These are phyloP conservation scores for Lentinula detonsa DNA, from an alignment of 768 basidiomycete species.

Conservation along the genomic window DNA sequence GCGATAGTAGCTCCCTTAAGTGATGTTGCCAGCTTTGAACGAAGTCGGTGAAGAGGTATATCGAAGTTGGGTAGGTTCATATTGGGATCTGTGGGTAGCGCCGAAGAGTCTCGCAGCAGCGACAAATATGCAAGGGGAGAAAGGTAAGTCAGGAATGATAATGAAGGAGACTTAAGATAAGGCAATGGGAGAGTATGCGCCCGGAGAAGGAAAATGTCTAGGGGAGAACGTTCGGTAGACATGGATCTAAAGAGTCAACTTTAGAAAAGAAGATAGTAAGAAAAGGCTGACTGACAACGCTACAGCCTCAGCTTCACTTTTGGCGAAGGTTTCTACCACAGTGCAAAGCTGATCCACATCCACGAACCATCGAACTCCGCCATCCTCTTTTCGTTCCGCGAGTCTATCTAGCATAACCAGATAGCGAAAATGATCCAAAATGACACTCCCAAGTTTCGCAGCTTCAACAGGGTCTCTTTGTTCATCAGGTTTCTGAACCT, in stretches of 20 bases:
- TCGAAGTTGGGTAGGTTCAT: slow-evolving; percentile 36
- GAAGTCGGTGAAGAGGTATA: slow-evolving; percentile 45
- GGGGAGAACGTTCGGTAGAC: slow-evolving; percentile 35
- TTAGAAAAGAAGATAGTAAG: slow-evolving; percentile 8
- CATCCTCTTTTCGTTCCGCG: slow-evolving; percentile 53
- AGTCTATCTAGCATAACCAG: slow-evolving; percentile 69
- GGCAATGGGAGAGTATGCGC: slow-evolving; percentile 67
- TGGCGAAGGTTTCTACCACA: slow-evolving; percentile 42
- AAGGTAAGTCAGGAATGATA: slow-evolving; percentile 67
- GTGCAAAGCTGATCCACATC: slow-evolving; percentile 52
- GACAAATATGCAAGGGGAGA: slow-evolving; percentile 68
- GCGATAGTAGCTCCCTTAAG: slow-evolving; percentile 50
- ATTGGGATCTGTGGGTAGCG: slow-evolving; percentile 10
- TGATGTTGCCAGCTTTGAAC: slow-evolving; percentile 32
- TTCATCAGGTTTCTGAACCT: slow-evolving; percentile 51
- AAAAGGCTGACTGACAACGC: slow-evolving; percentile 40
- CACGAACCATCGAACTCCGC: slow-evolving; percentile 71
- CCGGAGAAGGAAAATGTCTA: slow-evolving; percentile 68
- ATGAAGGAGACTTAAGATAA: slow-evolving; percentile 58
- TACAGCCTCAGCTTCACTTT: slow-evolving; percentile 45
- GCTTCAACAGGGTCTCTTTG: slow-evolving; percentile 49
- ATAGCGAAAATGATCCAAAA: slow-evolving; percentile 56
- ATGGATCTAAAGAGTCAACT: slow-evolving; percentile 27
- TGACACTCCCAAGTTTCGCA: slow-evolving; percentile 36
- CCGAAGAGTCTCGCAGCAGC: slow-evolving; percentile 33